Evolutionary conservation across 164 flowering plant species (phyloP).

Genomic region (Aristolochia fimbriata): DNA sequence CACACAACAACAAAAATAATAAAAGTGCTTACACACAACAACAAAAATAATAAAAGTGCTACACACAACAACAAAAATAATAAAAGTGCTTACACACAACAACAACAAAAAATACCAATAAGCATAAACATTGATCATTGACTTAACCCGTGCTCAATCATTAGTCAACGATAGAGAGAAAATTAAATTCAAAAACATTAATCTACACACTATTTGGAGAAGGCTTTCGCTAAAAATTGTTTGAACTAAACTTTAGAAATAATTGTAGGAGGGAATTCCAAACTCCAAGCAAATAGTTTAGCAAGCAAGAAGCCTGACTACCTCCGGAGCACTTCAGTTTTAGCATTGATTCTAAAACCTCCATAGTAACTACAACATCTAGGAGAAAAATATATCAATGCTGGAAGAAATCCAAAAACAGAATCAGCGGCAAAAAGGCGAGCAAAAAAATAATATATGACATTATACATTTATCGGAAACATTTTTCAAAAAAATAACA

Average conservation of each 20-base stretch:
- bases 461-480: too few relatives aligned
- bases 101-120: background rate
- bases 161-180: background rate
- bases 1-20: background rate
- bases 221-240: background rate
- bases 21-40: background rate
- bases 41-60: too few relatives aligned
- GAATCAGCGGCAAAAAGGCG: too few relatives aligned
- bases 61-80: too few relatives aligned
- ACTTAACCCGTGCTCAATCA: background rate
- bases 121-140: background rate
- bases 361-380: constrained; percentile 1
- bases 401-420: background rate
- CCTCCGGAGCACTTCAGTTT: constrained; percentile 12
- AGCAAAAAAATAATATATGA: too few relatives aligned
- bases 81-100: background rate
- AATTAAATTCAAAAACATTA: too few relatives aligned
- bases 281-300: constrained; percentile 17
- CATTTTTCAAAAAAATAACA: too few relatives aligned
- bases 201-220: too few relatives aligned
- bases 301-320: constrained; percentile 21
- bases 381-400: constrained; percentile 4
- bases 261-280: constrained; percentile 16
- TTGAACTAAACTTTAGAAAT: background rate
- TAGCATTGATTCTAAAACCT: constrained; percentile 7